A percentile compares a stretch with the other conserved stretches of the same genome.
phyloP scores from a whole-genome alignment of 78 protist species.

The Dictyostelium firmibasis region DNA sequence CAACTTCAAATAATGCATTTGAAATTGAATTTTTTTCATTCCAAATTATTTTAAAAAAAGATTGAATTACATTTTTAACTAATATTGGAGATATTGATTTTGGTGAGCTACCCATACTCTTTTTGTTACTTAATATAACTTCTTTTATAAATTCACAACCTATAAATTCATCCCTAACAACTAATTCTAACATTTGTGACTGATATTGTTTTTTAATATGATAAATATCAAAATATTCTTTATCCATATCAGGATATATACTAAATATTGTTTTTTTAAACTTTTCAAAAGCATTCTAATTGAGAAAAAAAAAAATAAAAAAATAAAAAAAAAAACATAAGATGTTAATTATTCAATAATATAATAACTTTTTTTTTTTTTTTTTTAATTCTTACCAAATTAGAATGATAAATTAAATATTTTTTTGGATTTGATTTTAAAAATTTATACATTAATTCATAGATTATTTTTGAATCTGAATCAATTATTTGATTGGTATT shows the following conservation, averaged over 20 bases:
- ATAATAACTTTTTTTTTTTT: neutral
- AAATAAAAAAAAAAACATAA: neutral
- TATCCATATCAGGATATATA: neutral
- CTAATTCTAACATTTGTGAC: neutral
- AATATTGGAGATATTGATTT: neutral
- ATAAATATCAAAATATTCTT: neutral
- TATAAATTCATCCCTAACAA: neutral
- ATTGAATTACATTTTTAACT: neutral
- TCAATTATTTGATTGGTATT: neutral
- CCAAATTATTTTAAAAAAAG: slow-evolving; percentile 1
- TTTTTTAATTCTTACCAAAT: neutral
- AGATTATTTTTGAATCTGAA: neutral
- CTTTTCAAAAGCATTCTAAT: neutral
- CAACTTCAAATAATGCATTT: slow-evolving; percentile 10
- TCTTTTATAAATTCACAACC: slow-evolving; percentile 16
- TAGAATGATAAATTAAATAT: slow-evolving; percentile 14
- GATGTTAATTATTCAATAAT: neutral
- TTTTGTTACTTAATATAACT: neutral
- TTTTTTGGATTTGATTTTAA: neutral
- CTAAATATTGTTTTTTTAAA: neutral
- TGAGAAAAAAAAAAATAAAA: neutral
- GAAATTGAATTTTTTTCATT: neutral
- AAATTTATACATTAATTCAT: neutral
- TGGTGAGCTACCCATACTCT: neutral
- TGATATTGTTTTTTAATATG: neutral